Evolutionary conservation across 306 rosid species (phyloP).

Genomic region (Sesbania bispinosa): DNA sequence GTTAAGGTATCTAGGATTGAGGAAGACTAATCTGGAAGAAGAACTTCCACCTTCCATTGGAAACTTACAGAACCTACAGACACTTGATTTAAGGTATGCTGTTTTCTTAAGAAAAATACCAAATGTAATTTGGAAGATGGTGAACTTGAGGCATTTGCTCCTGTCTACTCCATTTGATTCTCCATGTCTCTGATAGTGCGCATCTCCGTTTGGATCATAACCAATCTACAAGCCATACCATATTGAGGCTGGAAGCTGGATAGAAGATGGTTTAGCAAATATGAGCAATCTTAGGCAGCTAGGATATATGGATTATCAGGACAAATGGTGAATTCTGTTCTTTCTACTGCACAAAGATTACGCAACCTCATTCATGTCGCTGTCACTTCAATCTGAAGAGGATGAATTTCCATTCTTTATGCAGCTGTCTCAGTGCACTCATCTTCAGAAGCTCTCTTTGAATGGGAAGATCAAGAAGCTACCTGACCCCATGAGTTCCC

Average conservation of each 20-base stretch:
- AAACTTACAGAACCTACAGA: constrained; percentile 42
- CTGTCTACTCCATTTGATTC: constrained; percentile 40
- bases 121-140: constrained; percentile 47
- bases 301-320: constrained; percentile 37
- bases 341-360: constrained; percentile 27
- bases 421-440: constrained; percentile 41
- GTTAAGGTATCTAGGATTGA: constrained; percentile 43
- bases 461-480: constrained; percentile 42
- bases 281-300: constrained; percentile 41
- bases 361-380: constrained; percentile 33
- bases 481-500: constrained; percentile 50
- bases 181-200: constrained; percentile 37
- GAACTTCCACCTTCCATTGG: constrained; percentile 41
- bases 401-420: constrained; percentile 45
- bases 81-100: constrained; percentile 49
- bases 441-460: constrained; percentile 40
- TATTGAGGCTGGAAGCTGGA: constrained; percentile 51
- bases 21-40: constrained; percentile 40
- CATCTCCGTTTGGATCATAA: constrained; percentile 42
- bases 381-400: constrained; percentile 43
- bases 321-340: constrained; percentile 26
- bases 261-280: constrained; percentile 32
- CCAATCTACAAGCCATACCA: constrained; percentile 43
- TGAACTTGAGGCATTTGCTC: constrained; percentile 43
- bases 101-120: constrained; percentile 44